phyloP scores from a whole-genome alignment of 352 stramenopile genomes.

The Aphanomyces invadans region DNA sequence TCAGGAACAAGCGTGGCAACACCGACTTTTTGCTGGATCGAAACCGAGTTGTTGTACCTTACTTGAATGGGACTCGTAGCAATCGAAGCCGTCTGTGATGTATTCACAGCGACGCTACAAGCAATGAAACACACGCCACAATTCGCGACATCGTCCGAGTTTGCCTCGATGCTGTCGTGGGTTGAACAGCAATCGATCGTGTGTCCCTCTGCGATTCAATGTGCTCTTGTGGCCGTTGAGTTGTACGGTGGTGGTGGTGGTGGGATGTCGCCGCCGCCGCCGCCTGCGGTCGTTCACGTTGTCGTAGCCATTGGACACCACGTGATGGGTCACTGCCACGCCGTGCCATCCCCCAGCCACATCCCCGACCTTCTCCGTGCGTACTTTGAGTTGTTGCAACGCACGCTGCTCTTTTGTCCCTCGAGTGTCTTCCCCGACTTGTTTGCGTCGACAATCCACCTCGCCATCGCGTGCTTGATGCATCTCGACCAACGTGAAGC shows the following conservation, averaged over 20 bases:
- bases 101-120: slow-evolving; percentile 6
- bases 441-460: slow-evolving; percentile 1
- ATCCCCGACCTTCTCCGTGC: slow-evolving; percentile 17
- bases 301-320: not conserved
- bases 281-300: not conserved
- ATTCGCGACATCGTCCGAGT: slow-evolving; percentile 7
- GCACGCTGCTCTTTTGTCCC: slow-evolving; percentile 15
- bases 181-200: not conserved
- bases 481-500: slow-evolving; percentile 15
- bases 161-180: not conserved
- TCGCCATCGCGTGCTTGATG: not conserved
- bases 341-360: not conserved
- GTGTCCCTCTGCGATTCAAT: not conserved
- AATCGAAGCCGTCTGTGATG: slow-evolving; percentile 5
- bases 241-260: not conserved
- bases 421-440: not conserved
- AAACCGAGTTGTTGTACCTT: no score
- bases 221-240: slow-evolving; percentile 6
- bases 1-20: no score
- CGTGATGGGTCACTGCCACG: not conserved
- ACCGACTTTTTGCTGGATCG: no score
- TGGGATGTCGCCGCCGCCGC: no score
- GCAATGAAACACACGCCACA: not conserved
- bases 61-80: no score
- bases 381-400: slow-evolving; percentile 21